Evolutionary conservation across 192 early-diverging fungal genomes (phyloP).

Genomic region (Linnemannia schmuckeri): DNA sequence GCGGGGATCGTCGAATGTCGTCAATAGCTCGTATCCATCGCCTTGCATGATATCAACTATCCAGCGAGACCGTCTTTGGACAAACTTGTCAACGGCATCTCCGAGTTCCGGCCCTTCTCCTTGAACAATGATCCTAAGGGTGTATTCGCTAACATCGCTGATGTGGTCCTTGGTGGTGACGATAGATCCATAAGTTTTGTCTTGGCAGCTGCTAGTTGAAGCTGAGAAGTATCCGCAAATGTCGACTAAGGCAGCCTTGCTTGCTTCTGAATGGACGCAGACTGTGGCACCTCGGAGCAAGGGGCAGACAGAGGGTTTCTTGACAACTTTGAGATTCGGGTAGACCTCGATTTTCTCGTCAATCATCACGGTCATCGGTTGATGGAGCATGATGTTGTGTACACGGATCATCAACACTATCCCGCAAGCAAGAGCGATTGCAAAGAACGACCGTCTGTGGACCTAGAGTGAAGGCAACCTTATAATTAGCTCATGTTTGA

Average conservation of each 20-base stretch:
- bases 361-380: not conserved
- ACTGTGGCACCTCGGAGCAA: constrained; percentile 4
- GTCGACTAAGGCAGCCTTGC: not conserved
- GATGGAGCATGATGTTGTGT: constrained; percentile 11
- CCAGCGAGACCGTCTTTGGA: constrained; percentile 44
- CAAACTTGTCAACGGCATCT: constrained; percentile 19
- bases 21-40: constrained; percentile 24
- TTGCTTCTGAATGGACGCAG: not conserved
- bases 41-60: constrained; percentile 22
- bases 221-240: not conserved
- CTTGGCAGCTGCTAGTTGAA: constrained; percentile 11
- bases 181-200: constrained; percentile 11
- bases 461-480: constrained; percentile 12
- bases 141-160: constrained; percentile 5
- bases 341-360: not conserved
- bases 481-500: constrained; percentile 8
- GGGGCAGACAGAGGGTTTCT: constrained; percentile 14
- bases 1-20: constrained; percentile 13
- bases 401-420: constrained; percentile 12
- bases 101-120: constrained; percentile 13
- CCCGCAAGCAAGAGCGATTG: constrained; percentile 4
- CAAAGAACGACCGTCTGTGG: constrained; percentile 13
- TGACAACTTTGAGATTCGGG: constrained; percentile 3
- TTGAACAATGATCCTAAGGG: constrained; percentile 20
- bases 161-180: constrained; percentile 11